phyloP scores from a whole-genome alignment of 257 asterid genomes.

The Solanum acaule region DNA sequence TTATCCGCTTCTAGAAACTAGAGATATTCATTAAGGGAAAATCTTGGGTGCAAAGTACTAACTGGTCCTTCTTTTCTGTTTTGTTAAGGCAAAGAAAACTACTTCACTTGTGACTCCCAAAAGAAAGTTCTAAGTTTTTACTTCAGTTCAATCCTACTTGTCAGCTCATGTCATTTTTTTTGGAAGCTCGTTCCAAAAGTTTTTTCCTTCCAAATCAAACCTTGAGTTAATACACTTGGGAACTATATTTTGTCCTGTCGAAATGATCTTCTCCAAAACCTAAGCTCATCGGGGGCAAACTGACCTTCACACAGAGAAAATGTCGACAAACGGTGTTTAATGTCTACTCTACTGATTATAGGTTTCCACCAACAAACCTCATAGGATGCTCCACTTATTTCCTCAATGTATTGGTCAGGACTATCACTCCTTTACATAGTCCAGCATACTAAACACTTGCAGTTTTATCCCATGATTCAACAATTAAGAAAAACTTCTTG shows the following conservation, averaged over 20 bases:
- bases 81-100: not conserved
- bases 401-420: not conserved
- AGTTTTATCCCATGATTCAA: not conserved
- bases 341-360: not conserved
- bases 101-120: not conserved
- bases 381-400: not conserved
- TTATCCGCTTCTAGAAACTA: not conserved
- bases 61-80: not conserved
- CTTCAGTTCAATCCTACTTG: not conserved
- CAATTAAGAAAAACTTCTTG: not conserved
- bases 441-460: not conserved
- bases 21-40: not conserved
- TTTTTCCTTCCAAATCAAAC: not conserved
- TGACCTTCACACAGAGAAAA: not conserved
- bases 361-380: not conserved
- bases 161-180: not conserved
- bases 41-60: not conserved
- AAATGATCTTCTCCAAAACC: not conserved
- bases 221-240: not conserved
- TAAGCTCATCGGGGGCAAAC: not conserved
- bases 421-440: not conserved
- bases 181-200: not conserved
- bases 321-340: not conserved
- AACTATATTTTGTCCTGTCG: not conserved
- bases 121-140: not conserved